A percentile compares a stretch with the other conserved stretches of the same genome.
phyloP scores from a whole-genome alignment of 2,329 filamentous ascomycete species.

The Aureobasidium pullulans region DNA sequence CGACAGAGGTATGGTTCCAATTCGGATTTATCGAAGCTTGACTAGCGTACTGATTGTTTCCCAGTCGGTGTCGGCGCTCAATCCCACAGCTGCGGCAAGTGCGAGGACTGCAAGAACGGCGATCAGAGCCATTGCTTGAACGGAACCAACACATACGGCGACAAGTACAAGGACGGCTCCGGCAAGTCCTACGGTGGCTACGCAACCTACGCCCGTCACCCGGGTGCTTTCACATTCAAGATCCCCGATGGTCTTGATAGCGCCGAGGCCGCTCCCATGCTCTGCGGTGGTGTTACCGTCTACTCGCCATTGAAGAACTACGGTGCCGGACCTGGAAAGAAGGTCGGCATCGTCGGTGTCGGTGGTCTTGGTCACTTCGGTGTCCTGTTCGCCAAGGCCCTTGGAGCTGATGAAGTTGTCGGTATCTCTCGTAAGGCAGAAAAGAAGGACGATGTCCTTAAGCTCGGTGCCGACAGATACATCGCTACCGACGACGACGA shows the following conservation, averaged over 20 bases:
- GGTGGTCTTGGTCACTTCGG: conserved; percentile 65
- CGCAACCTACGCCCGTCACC: conserved; percentile 46
- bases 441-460: conserved; percentile 53
- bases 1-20: conserved; percentile 22
- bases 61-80: conserved; percentile 43
- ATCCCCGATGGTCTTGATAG: conserved; percentile 44
- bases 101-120: conserved; percentile 41
- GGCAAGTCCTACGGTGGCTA: conserved; percentile 59
- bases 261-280: conserved; percentile 55
- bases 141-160: conserved; percentile 25
- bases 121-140: conserved; percentile 24
- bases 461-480: conserved; percentile 51
- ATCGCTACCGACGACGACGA: conserved; percentile 50
- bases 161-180: conserved; percentile 30
- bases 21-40: background rate
- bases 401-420: conserved; percentile 59
- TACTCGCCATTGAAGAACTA: conserved; percentile 61
- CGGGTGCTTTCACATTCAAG: conserved; percentile 49
- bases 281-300: conserved; percentile 69
- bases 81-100: conserved; percentile 39
- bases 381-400: conserved; percentile 59
- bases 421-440: conserved; percentile 52
- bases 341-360: conserved; percentile 61
- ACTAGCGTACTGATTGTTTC: background rate
- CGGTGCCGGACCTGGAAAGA: conserved; percentile 58